Evolutionary conservation across 495 filamentous ascomycete species (phyloP), one percentile per base, ranked within the genome.

Genomic region (Penicillium maclennaniae): DNA sequence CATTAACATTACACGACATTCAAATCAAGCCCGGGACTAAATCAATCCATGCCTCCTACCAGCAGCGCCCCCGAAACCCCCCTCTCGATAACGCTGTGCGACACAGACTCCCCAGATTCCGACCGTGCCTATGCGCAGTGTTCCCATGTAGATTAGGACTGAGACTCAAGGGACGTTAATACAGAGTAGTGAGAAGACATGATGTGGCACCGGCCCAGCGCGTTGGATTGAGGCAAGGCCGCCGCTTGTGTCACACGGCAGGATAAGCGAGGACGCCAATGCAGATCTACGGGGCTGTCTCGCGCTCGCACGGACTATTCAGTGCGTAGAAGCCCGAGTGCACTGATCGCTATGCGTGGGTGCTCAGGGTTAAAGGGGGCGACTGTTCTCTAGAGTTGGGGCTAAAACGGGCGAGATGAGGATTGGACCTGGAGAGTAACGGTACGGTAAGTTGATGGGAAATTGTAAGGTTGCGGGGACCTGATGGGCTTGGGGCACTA

Each of bases 241-340:
- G 45, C 54, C 51, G 55, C 43, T 55, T 60, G 54, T 56, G 56
- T 62, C 48, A 62, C 59, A 36, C 17, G 17, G 54, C 44, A 26
- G 37, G 25, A 16, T 36, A 42, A 47, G 31, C 20, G 41, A 40
- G 19, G 37, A 43, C 42, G 4, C 38, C 34, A 45, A 60, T 51
- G 50, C 37, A 60, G 54, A 58, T 55, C 45, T 36, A 25, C 42
- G 43, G 15, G 25, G 26, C 23, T 36, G 36, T 21, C 0, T 20
- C 21, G 16, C 3, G 21, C 43, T 27, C n/a, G 34, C 37, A 9
- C 31, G 9, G 23, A 26, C 20, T 36, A 38, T 21, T 25, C 23
- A 21, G 12, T 31, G 8, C 42, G 1, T 16, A n/a, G 36, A 9
- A 6, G 25, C 26, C 44, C 45, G 41, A 36, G 50, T 51, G 58